Conservation (phyloP, 441 rosid genomes). For the Gossypium gossypioides region DNA sequence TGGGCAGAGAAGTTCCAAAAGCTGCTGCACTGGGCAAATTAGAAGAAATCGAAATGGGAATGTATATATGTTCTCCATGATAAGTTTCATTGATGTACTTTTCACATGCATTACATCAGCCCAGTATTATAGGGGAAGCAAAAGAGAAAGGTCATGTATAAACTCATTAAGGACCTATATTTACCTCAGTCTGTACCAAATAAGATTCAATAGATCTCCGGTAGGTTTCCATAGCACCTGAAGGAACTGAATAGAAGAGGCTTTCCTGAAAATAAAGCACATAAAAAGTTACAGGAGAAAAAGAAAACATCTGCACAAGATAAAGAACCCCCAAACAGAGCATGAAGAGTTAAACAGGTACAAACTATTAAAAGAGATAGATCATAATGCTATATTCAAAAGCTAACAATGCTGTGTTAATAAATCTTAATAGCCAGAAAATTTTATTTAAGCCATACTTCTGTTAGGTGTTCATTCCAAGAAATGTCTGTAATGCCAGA, state of each 20-base stretch:
- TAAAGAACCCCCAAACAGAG: not conserved
- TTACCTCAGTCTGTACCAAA: conserved; percentile 60
- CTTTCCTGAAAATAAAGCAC: conserved; percentile 61
- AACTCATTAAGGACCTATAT: conserved; percentile 11
- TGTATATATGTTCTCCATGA: not conserved
- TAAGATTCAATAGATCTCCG: conserved; percentile 74
- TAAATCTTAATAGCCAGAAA: conserved; percentile 3
- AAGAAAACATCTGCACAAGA: not conserved
- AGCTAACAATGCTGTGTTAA: conserved; percentile 1
- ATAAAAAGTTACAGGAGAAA: not conserved
- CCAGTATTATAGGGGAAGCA: conserved; percentile 1
- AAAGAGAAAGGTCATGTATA: conserved; percentile 8
- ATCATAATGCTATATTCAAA: conserved; percentile 6
- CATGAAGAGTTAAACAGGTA: not conserved
- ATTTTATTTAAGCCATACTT: conserved; percentile 40
- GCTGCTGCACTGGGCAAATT: not conserved
- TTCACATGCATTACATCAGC: conserved; percentile 2
- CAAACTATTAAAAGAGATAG: not conserved
- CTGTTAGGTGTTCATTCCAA: conserved; percentile 68
- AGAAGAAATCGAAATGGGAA: not conserved
- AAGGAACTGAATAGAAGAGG: conserved; percentile 84
- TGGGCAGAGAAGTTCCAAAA: not conserved
- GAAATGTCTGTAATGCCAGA: conserved; percentile 45
- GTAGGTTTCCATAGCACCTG: conserved; percentile 76
- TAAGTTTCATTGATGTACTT: not conserved